A percentile compares a stretch with the other conserved stretches of the same genome.
phyloP scores from a whole-genome alignment of 208 protist genomes.

The Crithidia bombi region DNA sequence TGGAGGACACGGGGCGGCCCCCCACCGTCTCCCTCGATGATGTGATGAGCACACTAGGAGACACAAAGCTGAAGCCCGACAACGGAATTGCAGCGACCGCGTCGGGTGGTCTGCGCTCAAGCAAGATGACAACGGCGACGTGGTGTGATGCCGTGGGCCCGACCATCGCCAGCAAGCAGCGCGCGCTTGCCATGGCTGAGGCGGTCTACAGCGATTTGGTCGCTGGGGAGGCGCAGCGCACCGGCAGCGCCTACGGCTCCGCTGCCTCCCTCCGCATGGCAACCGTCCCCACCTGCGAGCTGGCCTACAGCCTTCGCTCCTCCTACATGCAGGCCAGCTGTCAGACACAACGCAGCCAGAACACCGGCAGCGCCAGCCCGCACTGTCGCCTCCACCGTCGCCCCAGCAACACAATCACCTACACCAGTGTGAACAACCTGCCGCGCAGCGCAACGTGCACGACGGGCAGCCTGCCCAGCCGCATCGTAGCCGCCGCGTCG shows the following conservation, averaged over 20 bases:
- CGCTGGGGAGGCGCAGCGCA: neutral
- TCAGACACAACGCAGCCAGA: neutral
- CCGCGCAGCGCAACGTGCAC: conserved; percentile 2
- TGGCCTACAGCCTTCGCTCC: conserved; percentile 52
- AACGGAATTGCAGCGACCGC: neutral
- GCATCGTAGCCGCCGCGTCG: neutral
- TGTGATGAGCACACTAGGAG: conserved; percentile 11
- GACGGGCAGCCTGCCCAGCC: conserved; percentile 3
- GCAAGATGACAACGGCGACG: neutral
- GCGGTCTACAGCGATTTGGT: conserved; percentile 41
- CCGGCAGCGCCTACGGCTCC: neutral
- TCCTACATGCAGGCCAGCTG: conserved; percentile 27
- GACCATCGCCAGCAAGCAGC: conserved; percentile 43
- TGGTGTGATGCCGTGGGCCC: conserved; percentile 44
- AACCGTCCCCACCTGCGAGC: conserved; percentile 45
- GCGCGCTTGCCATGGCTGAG: conserved; percentile 40
- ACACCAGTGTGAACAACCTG: neutral
- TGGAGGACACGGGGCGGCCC: neutral
- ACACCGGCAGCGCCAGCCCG: neutral
- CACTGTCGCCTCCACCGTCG: neutral
- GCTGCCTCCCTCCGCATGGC: neutral
- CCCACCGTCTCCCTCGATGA: conserved; percentile 1
- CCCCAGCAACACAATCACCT: neutral
- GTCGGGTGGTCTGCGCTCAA: neutral
- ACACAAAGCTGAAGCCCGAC: neutral